Conservation (phyloP, 768 basidiomycete genomes). For the Rhizopogon rudus region DNA sequence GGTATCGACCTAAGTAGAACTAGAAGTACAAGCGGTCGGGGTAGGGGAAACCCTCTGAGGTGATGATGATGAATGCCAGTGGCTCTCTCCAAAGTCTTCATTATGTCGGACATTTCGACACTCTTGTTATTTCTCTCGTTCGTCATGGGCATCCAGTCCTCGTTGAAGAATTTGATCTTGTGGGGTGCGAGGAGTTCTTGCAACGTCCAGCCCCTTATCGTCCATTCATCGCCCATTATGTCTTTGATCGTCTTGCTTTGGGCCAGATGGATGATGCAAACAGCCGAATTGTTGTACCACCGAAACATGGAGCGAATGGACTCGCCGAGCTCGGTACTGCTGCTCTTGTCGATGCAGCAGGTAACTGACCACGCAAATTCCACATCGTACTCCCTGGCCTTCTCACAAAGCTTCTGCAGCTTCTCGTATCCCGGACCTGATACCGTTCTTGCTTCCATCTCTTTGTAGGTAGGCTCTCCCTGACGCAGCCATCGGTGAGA, state of each 20-base stretch:
- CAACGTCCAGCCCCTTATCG: conserved; percentile 14
- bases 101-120: conserved; percentile 1
- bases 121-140: conserved; percentile 9
- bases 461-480: neutral
- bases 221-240: conserved; percentile 2
- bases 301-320: conserved; percentile 24
- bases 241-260: conserved; percentile 6
- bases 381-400: conserved; percentile 12
- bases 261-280: conserved; percentile 19
- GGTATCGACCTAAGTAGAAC: no score
- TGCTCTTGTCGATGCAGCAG: conserved; percentile 14
- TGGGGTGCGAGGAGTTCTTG: conserved; percentile 6
- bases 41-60: no score
- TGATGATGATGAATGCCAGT: no score
- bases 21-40: no score
- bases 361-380: conserved; percentile 20
- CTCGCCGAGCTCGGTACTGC: conserved; percentile 14
- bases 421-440: neutral
- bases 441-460: neutral
- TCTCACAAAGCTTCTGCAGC: conserved; percentile 8
- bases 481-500: conserved; percentile 3
- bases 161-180: conserved; percentile 13
- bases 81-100: conserved; percentile 1
- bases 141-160: conserved; percentile 11
- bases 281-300: conserved; percentile 18